Evolutionary conservation across 352 stramenopile species (phyloP).

Genomic region (Hyaloperonospora arabidopsidis): DNA sequence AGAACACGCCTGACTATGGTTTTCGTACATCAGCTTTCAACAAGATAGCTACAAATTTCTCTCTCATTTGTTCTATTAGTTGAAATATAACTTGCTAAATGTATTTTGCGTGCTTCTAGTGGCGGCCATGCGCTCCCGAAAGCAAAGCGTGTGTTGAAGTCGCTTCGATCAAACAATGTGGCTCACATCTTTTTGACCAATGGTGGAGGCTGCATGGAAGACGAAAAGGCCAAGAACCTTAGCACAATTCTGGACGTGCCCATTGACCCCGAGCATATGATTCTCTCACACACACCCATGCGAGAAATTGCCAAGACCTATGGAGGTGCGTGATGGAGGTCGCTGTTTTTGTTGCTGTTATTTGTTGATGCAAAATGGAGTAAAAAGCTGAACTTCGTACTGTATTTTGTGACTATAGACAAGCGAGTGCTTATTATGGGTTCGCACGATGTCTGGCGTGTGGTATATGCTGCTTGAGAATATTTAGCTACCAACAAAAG

Average conservation of each 20-base stretch:
- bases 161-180: conserved; percentile 49
- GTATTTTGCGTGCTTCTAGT: conserved; percentile 14
- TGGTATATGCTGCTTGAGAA: conserved; percentile 31
- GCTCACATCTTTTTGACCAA: conserved; percentile 89
- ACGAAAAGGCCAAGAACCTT: conserved; percentile 72
- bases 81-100: too few relatives aligned
- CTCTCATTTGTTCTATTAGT: too few relatives aligned
- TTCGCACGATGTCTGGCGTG: conserved; percentile 70
- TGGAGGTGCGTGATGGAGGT: conserved; percentile 26
- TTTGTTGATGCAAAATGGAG: too few relatives aligned
- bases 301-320: conserved; percentile 59
- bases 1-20: background rate
- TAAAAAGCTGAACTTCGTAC: background rate
- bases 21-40: too few relatives aligned
- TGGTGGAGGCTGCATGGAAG: conserved; percentile 80
- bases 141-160: conserved; percentile 59
- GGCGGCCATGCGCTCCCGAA: conserved; percentile 65
- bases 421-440: conserved; percentile 83
- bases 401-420: conserved; percentile 26
- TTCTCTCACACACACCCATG: conserved; percentile 88
- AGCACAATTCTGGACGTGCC: conserved; percentile 45
- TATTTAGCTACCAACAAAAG: too few relatives aligned
- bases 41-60: too few relatives aligned
- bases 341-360: background rate
- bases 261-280: conserved; percentile 71